A percentile compares a stretch with the other conserved stretches of the same genome.
Conservation (phyloP, 1,284 basidiomycete species). For the Naganishia albida region DNA sequence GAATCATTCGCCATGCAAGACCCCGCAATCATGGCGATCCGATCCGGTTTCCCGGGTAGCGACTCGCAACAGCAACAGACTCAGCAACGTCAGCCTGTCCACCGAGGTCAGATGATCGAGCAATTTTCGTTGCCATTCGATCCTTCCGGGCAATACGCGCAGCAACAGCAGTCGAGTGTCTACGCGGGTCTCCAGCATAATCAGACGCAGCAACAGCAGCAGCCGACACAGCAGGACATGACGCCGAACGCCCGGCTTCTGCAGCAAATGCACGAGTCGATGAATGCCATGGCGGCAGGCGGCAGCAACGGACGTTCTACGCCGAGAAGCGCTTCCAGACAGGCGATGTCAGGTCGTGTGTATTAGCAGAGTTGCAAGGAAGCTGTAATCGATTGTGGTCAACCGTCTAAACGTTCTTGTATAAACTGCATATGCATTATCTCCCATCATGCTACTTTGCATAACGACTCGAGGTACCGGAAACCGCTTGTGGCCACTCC, state of each 20-base stretch:
- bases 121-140: slow-evolving; percentile 20
- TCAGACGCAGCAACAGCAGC: slow-evolving; percentile 16
- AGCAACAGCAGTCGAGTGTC: slow-evolving; percentile 10
- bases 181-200: slow-evolving; percentile 15
- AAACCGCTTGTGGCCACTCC: too few species aligned
- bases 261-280: slow-evolving; percentile 32
- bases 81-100: slow-evolving; percentile 16
- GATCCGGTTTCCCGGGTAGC: slow-evolving; percentile 18
- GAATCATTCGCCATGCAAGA: slow-evolving; percentile 34
- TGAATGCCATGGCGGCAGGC: slow-evolving; percentile 22
- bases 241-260: slow-evolving; percentile 28
- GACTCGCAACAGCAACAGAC: slow-evolving; percentile 32
- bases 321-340: slow-evolving; percentile 17
- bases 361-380: background rate
- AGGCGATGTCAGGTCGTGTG: slow-evolving; percentile 25
- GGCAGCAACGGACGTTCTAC: slow-evolving; percentile 24
- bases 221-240: slow-evolving; percentile 24
- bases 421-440: too few species aligned
- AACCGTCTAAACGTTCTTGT: too few species aligned
- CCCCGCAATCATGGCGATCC: slow-evolving; percentile 32
- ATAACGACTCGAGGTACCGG: background rate
- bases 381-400: too few species aligned
- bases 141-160: slow-evolving; percentile 12
- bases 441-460: background rate
- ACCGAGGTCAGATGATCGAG: slow-evolving; percentile 21